Evolutionary conservation across 116 monocot genomes (phyloP).

Genomic region (Posidonia oceanica): DNA sequence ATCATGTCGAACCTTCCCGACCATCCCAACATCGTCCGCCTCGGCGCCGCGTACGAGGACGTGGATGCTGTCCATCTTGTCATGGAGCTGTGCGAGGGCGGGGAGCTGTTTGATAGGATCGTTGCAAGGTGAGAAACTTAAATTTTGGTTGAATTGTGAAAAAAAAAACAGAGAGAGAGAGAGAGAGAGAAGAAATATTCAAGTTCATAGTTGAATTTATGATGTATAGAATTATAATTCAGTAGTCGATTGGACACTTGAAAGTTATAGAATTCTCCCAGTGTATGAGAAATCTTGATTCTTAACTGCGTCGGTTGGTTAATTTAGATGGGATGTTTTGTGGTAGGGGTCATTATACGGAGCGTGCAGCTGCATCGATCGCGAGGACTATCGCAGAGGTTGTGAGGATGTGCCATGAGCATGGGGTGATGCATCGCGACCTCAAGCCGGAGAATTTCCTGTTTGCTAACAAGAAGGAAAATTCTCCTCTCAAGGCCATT

Average conservation of each 20-base stretch:
- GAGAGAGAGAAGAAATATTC: not conserved
- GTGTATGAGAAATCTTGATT: not conserved
- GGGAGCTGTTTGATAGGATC: conserved; percentile 76
- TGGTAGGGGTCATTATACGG: conserved; percentile 14
- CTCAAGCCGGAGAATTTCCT: conserved; percentile 90
- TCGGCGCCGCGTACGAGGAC: conserved; percentile 19
- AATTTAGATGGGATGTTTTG: no score
- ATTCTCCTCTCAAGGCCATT: conserved; percentile 15
- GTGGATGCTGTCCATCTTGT: conserved; percentile 31
- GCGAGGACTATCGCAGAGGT: conserved; percentile 61
- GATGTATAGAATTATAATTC: not conserved
- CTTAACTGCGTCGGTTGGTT: not conserved
- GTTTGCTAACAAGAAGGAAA: conserved; percentile 12
- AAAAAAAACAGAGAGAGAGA: no score
- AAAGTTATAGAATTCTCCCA: not conserved
- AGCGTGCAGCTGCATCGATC: conserved; percentile 8
- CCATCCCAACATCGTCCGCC: conserved; percentile 33
- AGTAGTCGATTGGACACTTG: not conserved
- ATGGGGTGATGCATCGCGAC: conserved; percentile 69
- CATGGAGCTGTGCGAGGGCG: conserved; percentile 81
- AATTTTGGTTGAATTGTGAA: no score
- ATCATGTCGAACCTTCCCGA: conserved; percentile 42
- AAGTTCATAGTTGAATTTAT: not conserved
- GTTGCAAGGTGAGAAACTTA: conserved; percentile 16
- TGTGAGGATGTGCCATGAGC: conserved; percentile 43